Conservation (phyloP, 768 basidiomycete species). For the Sarcodon aspratus region DNA sequence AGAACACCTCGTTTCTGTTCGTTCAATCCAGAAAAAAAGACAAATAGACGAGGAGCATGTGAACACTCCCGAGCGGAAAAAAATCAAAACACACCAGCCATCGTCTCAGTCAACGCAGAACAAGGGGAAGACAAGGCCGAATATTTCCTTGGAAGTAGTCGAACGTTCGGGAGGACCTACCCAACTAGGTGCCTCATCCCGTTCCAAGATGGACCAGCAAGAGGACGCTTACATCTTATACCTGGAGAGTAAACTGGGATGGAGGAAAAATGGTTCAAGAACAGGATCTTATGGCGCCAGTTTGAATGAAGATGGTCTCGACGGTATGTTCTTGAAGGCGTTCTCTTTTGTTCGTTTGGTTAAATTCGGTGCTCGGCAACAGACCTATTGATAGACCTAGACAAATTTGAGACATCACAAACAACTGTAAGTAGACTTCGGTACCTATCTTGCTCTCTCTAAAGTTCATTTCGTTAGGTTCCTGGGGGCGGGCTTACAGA, state of each 20-base stretch:
- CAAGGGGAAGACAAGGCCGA: not conserved
- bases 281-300: slow-evolving; percentile 30
- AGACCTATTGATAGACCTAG: slow-evolving; percentile 17
- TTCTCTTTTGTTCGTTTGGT: slow-evolving; percentile 1
- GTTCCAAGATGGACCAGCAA: slow-evolving; percentile 36
- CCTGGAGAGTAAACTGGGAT: slow-evolving; percentile 69
- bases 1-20: slow-evolving; percentile 33
- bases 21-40: slow-evolving; percentile 16
- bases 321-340: slow-evolving; percentile 38
- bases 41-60: slow-evolving; percentile 30
- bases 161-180: slow-evolving; percentile 7
- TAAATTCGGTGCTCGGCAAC: not conserved
- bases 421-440: too few species aligned
- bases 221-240: slow-evolving; percentile 84
- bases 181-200: slow-evolving; percentile 10
- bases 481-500: not conserved
- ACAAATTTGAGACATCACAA: slow-evolving; percentile 10
- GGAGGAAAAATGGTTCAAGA: slow-evolving; percentile 24
- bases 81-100: not conserved
- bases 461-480: not conserved
- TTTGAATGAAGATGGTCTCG: slow-evolving; percentile 68
- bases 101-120: not conserved
- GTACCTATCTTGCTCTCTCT: too few species aligned
- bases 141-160: slow-evolving; percentile 2
- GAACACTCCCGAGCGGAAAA: slow-evolving; percentile 23